These are phyloP conservation scores for Zymoseptoria brevis DNA, from an alignment of 2,329 filamentous ascomycete genomes.

Conservation along the genomic window DNA sequence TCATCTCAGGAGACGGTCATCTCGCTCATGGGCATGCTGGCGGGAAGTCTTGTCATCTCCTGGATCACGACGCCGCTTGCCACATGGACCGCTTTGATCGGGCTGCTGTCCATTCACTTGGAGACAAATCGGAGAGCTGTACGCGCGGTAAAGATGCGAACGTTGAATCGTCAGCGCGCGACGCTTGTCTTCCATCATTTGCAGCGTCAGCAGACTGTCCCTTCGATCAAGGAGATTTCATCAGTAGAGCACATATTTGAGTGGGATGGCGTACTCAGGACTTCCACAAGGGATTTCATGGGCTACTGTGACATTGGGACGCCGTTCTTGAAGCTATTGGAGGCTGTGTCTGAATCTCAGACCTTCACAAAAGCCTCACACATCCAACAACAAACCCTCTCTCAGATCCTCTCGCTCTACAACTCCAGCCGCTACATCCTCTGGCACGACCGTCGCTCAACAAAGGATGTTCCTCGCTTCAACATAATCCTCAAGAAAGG, in stretches of 20 bases:
- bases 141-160: slow-evolving; percentile 71
- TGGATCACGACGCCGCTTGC: slow-evolving; percentile 60
- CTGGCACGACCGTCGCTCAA: slow-evolving; percentile 39
- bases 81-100: slow-evolving; percentile 66
- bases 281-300: slow-evolving; percentile 38
- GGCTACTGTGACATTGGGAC: slow-evolving; percentile 50
- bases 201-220: slow-evolving; percentile 35
- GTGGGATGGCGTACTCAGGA: slow-evolving; percentile 58
- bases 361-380: slow-evolving; percentile 22
- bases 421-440: slow-evolving; percentile 48
- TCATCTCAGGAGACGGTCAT: slow-evolving; percentile 93
- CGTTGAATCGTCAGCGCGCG: slow-evolving; percentile 77
- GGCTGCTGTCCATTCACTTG: slow-evolving; percentile 68
- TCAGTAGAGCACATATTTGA: slow-evolving; percentile 51
- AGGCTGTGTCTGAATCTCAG: slow-evolving; percentile 16
- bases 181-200: slow-evolving; percentile 63
- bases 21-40: slow-evolving; percentile 78
- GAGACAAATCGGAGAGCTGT: slow-evolving; percentile 83
- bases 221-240: slow-evolving; percentile 60
- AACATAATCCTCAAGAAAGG: slow-evolving; percentile 58
- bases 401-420: slow-evolving; percentile 46
- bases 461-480: slow-evolving; percentile 22
- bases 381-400: slow-evolving; percentile 16
- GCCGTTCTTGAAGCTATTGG: slow-evolving; percentile 20
- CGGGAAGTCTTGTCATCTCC: slow-evolving; percentile 73